Conservation (phyloP, 192 early-diverging fungal genomes). For the Coemansia sp. region DNA sequence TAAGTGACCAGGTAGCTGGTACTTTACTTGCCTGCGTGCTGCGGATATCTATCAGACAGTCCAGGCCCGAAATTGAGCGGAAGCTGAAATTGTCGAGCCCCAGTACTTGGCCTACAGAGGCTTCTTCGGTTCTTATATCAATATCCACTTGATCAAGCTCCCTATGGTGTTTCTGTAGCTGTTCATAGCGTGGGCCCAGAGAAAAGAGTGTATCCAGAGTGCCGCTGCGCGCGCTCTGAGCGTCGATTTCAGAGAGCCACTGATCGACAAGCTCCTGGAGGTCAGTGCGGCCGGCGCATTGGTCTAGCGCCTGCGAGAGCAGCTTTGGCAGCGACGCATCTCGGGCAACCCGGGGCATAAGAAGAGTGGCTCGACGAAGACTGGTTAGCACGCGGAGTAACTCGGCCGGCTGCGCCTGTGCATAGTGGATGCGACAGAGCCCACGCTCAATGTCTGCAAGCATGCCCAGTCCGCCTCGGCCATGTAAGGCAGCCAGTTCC, state of each 20-base stretch:
- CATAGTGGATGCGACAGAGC: constrained; percentile 83
- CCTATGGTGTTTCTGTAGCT: constrained; percentile 44
- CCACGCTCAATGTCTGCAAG: constrained; percentile 82
- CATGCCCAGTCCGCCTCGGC: background rate
- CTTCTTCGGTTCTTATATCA: constrained; percentile 53
- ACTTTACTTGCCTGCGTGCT: constrained; percentile 55
- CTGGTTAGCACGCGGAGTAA: constrained; percentile 66
- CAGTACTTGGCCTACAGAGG: constrained; percentile 49
- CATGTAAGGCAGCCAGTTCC: too few species aligned
- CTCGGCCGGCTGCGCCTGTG: constrained; percentile 76
- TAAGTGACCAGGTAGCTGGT: constrained; percentile 70
- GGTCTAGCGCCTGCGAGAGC: background rate
- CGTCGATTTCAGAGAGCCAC: constrained; percentile 50
- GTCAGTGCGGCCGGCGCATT: background rate
- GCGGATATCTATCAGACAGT: constrained; percentile 75
- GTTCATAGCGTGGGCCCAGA: constrained; percentile 50
- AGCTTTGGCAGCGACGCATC: constrained; percentile 43
- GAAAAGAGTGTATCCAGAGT: constrained; percentile 53
- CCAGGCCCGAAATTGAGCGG: constrained; percentile 62
- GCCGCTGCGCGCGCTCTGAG: constrained; percentile 29
- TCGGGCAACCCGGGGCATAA: constrained; percentile 29
- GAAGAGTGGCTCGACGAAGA: constrained; percentile 49
- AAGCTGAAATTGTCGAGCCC: constrained; percentile 54
- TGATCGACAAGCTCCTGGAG: constrained; percentile 13
- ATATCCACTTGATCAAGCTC: too few species aligned